These are phyloP conservation scores for Kodamaea lidongshanica DNA, from an alignment of 805 yeast species.

Conservation along the genomic window DNA sequence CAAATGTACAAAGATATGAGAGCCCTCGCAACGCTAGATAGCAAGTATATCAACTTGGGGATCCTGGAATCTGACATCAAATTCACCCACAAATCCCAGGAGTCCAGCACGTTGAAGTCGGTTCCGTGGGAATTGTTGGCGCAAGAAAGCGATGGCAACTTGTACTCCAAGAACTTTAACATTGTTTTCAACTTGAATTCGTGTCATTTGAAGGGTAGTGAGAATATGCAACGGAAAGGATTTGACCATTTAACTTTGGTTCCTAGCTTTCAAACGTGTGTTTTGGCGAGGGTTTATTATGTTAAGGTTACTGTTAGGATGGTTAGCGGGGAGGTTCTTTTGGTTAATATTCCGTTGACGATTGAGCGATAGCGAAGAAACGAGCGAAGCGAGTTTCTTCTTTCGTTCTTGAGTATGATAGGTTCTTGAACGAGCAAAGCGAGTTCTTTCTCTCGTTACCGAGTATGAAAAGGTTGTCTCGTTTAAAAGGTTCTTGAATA, in stretches of 20 bases:
- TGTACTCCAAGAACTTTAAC: conserved; percentile 26
- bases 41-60: conserved; percentile 30
- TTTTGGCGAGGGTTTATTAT: conserved; percentile 31
- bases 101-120: too few species aligned
- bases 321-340: conserved; percentile 23
- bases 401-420: too few species aligned
- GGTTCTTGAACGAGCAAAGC: too few species aligned
- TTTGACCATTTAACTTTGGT: conserved; percentile 31
- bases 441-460: too few species aligned
- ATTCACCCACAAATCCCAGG: conserved; percentile 14
- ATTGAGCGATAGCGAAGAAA: conserved; percentile 16
- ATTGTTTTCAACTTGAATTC: conserved; percentile 23
- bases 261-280: conserved; percentile 36
- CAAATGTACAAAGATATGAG: conserved; percentile 32
- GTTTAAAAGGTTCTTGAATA: neutral
- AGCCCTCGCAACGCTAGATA: conserved; percentile 26
- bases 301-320: conserved; percentile 26
- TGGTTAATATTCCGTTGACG: conserved; percentile 32
- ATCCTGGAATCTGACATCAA: conserved; percentile 17
- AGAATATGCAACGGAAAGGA: conserved; percentile 11
- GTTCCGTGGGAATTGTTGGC: conserved; percentile 29
- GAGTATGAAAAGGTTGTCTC: neutral
- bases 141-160: conserved; percentile 9
- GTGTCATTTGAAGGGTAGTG: conserved; percentile 24
- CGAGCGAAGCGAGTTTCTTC: too few species aligned